Conservation (phyloP, 2,329 filamentous ascomycete species). For the Pseudocercospora eumusae region DNA sequence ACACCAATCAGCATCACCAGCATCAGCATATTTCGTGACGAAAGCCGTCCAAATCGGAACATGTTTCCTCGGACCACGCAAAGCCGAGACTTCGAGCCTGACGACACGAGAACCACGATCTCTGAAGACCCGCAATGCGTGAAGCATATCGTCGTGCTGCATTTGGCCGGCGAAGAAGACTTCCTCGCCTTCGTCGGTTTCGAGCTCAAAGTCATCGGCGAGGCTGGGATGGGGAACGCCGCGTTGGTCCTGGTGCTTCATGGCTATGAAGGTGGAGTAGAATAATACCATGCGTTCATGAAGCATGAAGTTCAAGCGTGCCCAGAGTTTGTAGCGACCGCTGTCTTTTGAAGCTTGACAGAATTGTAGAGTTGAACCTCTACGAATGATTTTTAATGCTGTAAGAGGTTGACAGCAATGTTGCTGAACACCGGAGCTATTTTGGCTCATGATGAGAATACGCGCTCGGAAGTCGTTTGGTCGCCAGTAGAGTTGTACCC, state of each 20-base stretch:
- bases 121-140: conserved; percentile 57
- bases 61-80: conserved; percentile 54
- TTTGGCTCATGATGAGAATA: conserved; percentile 55
- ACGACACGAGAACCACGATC: conserved; percentile 56
- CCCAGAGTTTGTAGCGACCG: conserved; percentile 53
- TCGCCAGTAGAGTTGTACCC: conserved; percentile 48
- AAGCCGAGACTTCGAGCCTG: conserved; percentile 59
- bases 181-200: conserved; percentile 42
- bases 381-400: conserved; percentile 47
- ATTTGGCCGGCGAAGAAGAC: conserved; percentile 57
- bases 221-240: conserved; percentile 40
- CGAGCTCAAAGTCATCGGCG: conserved; percentile 54
- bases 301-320: conserved; percentile 55
- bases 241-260: conserved; percentile 57
- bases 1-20: conserved; percentile 53
- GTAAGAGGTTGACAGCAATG: conserved; percentile 56
- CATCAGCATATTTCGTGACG: conserved; percentile 47
- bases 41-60: conserved; percentile 65
- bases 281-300: conserved; percentile 62
- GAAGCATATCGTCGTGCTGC: conserved; percentile 53
- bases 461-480: conserved; percentile 54
- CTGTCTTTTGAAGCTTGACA: conserved; percentile 38
- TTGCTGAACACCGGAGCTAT: conserved; percentile 43
- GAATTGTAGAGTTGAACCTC: conserved; percentile 44
- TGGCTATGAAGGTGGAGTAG: conserved; percentile 58